Base-by-base conservation (phyloP, 305 asterid species). In the Withania somnifera region DNA sequence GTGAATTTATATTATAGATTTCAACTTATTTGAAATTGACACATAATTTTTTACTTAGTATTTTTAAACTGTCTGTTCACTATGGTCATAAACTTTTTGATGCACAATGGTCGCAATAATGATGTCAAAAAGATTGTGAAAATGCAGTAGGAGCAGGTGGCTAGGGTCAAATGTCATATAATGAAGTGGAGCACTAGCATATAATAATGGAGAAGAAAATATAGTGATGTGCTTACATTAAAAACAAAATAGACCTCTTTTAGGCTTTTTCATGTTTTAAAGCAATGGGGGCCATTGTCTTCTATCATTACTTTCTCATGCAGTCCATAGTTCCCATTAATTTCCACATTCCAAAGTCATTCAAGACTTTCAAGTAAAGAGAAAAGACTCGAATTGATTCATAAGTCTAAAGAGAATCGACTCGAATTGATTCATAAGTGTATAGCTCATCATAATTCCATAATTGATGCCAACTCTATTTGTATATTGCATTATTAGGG, bases 161-260 rank as follows among this genome's bases (percentile, higher is more conserved):
- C 63, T 17, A 75, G 38, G 32, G 9, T 75, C 79, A 75, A 71
- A 71, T 75, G 47, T 75, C 79, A 15, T 75, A 20, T 68, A 68
- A 68, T 68, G 77, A 50, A 75, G 80, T 75, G 80, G 63, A 50
- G 80, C 80, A 75, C 47, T 75, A 75, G 40, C 28, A 15, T 73
- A 26, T 24, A 40, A 73, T 47, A 75, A 68, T 68, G 19, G 40
- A 17, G 24, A 15, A 15, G 26, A 75, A 50, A 2, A 7, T 26
- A 15, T 14, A 64, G 47, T 73, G 61, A 50, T 51, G 40, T 50
- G 80, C 50, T 75, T 75, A 50, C 80, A 75, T 75, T 50, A 28
- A 17, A 66, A 64, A 75, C 22, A 50, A 30, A 75, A 75, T 75
- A 75, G 80, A 63, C 80, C 80, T 50, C 42, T 50, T n/a, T n/a